Evolutionary conservation across 345 rosid genomes (phyloP).

Genomic region (Microthlaspi erraticum): DNA sequence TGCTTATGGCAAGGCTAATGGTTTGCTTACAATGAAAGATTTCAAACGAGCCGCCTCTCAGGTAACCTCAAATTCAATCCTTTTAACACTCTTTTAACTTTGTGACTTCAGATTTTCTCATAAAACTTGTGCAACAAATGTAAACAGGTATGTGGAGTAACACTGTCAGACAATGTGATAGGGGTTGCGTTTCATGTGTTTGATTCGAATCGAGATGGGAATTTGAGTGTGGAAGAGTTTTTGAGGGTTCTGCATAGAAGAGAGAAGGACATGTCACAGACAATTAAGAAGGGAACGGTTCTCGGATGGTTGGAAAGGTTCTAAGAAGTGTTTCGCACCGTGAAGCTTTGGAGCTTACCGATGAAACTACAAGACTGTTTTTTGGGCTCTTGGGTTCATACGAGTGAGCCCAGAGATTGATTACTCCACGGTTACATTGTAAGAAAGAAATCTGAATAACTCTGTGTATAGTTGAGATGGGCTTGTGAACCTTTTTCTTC

Average conservation of each 20-base stretch:
- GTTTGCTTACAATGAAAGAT: constrained; percentile 71
- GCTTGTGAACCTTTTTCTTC: constrained; percentile 6
- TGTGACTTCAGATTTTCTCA: background rate
- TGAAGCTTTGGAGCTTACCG: constrained; percentile 30
- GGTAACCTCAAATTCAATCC: constrained; percentile 48
- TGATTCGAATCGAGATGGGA: constrained; percentile 74
- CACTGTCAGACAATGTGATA: constrained; percentile 66
- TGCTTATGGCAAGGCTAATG: constrained; percentile 81
- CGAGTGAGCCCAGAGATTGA: constrained; percentile 31
- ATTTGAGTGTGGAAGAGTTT: constrained; percentile 73
- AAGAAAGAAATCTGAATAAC: constrained; percentile 34
- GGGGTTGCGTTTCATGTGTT: constrained; percentile 81
- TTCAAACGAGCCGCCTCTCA: constrained; percentile 86
- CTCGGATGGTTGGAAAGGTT: constrained; percentile 53
- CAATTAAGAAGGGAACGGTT: constrained; percentile 60
- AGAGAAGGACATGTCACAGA: constrained; percentile 73
- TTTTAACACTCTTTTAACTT: background rate
- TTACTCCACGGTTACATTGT: constrained; percentile 32
- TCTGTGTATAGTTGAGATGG: constrained; percentile 36
- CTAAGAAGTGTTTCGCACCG: constrained; percentile 38
- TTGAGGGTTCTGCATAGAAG: constrained; percentile 62
- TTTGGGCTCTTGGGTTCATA: constrained; percentile 31
- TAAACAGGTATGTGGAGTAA: constrained; percentile 70
- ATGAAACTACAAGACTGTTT: constrained; percentile 37
- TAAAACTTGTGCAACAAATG: background rate